Evolutionary conservation across 305 asterid species (phyloP).

Genomic region (Fraxinus sp.): DNA sequence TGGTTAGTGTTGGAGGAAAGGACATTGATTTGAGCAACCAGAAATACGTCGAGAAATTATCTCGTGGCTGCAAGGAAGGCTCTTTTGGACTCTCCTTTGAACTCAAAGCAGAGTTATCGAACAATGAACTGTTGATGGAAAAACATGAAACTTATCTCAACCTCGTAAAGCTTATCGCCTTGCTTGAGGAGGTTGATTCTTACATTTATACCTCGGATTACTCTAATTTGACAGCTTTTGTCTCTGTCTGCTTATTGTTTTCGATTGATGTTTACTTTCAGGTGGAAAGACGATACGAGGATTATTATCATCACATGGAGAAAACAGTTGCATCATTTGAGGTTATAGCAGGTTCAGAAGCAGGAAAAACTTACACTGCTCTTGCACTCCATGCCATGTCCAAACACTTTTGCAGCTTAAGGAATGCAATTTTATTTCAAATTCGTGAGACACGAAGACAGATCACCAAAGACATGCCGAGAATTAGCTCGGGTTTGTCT

Average conservation of each 20-base stretch:
- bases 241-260: neutral
- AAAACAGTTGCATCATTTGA: constrained; percentile 67
- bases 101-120: constrained; percentile 54
- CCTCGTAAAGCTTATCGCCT: constrained; percentile 61
- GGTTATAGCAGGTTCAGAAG: constrained; percentile 61
- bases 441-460: constrained; percentile 46
- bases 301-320: constrained; percentile 62
- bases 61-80: constrained; percentile 40
- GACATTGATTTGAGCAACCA: constrained; percentile 44
- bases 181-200: constrained; percentile 64
- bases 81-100: constrained; percentile 48
- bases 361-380: constrained; percentile 76
- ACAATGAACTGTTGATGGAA: constrained; percentile 37
- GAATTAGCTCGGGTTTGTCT: constrained; percentile 58
- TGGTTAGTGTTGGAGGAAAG: constrained; percentile 53
- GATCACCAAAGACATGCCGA: constrained; percentile 52
- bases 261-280: constrained; percentile 14
- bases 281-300: constrained; percentile 85
- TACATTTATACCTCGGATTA: neutral
- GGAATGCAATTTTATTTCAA: constrained; percentile 59
- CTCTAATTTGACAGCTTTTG: neutral
- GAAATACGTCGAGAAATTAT: constrained; percentile 45
- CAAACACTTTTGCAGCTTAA: constrained; percentile 65
- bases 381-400: constrained; percentile 91
- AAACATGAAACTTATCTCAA: constrained; percentile 45